These are phyloP conservation scores for Coemansia sp. DNA, from an alignment of 192 early-diverging fungal species.

Conservation along the genomic window DNA sequence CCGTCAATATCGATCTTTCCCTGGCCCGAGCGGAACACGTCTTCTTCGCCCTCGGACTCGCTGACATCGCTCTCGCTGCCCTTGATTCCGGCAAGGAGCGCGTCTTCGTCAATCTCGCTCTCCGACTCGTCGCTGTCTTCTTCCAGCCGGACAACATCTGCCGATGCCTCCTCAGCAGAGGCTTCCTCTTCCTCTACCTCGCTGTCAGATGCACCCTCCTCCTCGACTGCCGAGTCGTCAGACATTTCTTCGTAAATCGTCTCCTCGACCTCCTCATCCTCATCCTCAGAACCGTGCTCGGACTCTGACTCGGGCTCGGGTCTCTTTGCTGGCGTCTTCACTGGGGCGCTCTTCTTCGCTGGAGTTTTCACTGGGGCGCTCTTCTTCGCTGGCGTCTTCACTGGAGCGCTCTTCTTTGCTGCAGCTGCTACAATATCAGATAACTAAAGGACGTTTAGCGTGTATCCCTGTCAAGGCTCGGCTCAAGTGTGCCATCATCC, in stretches of 20 bases:
- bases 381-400: no score
- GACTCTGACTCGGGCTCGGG: constrained; percentile 33
- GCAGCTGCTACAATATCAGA: not conserved
- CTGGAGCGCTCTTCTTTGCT: constrained; percentile 13
- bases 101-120: constrained; percentile 39
- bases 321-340: constrained; percentile 16
- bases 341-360: no score
- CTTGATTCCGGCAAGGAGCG: constrained; percentile 43
- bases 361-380: no score
- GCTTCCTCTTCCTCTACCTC: constrained; percentile 18
- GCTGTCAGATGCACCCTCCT: constrained; percentile 28
- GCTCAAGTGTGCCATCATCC: not conserved
- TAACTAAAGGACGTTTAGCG: not conserved
- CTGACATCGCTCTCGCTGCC: constrained; percentile 43
- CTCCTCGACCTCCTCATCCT: constrained; percentile 32
- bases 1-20: constrained; percentile 29
- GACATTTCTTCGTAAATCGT: constrained; percentile 46
- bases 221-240: constrained; percentile 49
- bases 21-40: constrained; percentile 15
- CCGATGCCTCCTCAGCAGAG: constrained; percentile 8
- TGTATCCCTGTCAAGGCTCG: not conserved
- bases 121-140: constrained; percentile 25
- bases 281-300: constrained; percentile 40
- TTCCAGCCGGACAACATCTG: constrained; percentile 16
- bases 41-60: constrained; percentile 32